Evolutionary conservation across 805 yeast genomes (phyloP), one percentile per base, ranked within the genome.

Genomic region (Wickerhamomyces chambardii): DNA sequence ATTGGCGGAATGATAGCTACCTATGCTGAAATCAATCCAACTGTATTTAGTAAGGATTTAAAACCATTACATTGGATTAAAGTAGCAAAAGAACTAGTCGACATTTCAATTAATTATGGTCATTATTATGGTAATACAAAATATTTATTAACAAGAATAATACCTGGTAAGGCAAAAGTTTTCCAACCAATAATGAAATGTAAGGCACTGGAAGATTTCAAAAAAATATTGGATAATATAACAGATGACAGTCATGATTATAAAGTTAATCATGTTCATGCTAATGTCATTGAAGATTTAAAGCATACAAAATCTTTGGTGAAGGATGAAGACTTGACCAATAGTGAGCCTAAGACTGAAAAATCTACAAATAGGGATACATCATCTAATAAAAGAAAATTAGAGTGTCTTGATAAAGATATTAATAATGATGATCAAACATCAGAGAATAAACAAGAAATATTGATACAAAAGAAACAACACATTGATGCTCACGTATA

Each of bases 1-100:
- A 59, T 81, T n/a, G 95, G 97, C 4, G 89, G 85, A 6, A 90
- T 92, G 98, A 77, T 89, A 48, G 98, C 97, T 1, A 81, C 85
- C 24, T 75, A 77, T 22, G 97, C 97, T 0, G 97, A 92, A 58
- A 51, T 70, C 6, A 89, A 92, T 51, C 92, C 95, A 7, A 68
- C 95, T 1, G 78, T 84, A 28, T 92, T 92, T 54, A 55, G 56
- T 22, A 50, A 53, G 7, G 43, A 48, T 1, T 11, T 27, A 22
- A 35, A 25, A 1, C 65, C 66, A 4, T 52, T 67, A 32, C 61
- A 71, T 0, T 84, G 90, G 84, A 64, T 58, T 18, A 51, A 62
- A 18, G 59, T 73, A 10, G 66, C 75, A 10, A 64, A 63, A 31
- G 81, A 84, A 41, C 84, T 74, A 42, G 48, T 77, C 22, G 51